Percentiles rank a stretch among this genome's conserved stretches.
Conservation (phyloP, 768 basidiomycete species). For the Amanita subjunquillea region DNA sequence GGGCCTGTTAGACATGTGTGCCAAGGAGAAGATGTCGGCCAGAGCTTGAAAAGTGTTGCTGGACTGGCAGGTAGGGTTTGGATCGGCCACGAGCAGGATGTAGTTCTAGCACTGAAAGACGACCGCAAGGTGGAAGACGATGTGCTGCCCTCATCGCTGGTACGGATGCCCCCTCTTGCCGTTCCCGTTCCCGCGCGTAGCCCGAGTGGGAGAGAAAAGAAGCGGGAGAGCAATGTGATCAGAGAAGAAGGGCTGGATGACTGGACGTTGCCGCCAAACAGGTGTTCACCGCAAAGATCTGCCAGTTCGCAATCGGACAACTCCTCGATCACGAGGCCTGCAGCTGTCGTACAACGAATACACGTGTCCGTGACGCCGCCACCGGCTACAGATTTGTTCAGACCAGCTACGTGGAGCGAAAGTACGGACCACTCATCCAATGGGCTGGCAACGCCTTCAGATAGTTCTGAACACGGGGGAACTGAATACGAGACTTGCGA, state of each 20-base stretch:
- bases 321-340: background rate
- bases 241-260: background rate
- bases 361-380: background rate
- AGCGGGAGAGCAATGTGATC: background rate
- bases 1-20: conserved; percentile 15
- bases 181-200: background rate
- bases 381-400: background rate
- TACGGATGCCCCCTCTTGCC: background rate
- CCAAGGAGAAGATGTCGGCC: conserved; percentile 3
- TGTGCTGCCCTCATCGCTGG: background rate
- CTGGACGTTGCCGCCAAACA: background rate
- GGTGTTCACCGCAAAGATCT: background rate
- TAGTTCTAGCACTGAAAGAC: background rate
- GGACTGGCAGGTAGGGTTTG: background rate
- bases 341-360: background rate
- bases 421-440: background rate
- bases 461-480: background rate
- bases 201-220: background rate
- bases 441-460: background rate
- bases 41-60: conserved; percentile 1
- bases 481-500: conserved; percentile 1
- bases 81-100: background rate
- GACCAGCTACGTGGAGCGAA: background rate
- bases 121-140: background rate
- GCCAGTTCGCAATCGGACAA: background rate